Evolutionary conservation across 2,329 filamentous ascomycete species (phyloP).

Genomic region (Aspergillus quadricinctus): DNA sequence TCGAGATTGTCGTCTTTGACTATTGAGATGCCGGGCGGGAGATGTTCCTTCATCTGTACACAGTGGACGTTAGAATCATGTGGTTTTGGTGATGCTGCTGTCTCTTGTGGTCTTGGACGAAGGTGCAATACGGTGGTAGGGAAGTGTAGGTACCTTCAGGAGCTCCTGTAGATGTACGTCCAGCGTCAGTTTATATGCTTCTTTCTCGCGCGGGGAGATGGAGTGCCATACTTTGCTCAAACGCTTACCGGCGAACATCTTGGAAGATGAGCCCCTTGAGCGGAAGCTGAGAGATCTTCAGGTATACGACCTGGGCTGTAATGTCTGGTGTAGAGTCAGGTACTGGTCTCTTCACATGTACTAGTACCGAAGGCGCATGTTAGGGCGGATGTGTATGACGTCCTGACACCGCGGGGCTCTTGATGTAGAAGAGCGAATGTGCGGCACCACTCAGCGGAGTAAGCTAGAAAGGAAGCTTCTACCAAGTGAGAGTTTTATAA

Average conservation of each 20-base stretch:
- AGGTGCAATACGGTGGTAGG: not conserved
- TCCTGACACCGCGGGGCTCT: constrained; percentile 13
- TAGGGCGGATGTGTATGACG: constrained; percentile 17
- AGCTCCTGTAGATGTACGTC: constrained; percentile 44
- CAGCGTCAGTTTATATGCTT: constrained; percentile 18
- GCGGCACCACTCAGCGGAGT: not conserved
- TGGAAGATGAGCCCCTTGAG: not conserved
- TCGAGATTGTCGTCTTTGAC: constrained; percentile 77
- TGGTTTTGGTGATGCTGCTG: not conserved
- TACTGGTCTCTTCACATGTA: not conserved
- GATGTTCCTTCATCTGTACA: constrained; percentile 51
- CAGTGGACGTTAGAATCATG: not conserved
- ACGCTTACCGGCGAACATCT: constrained; percentile 50
- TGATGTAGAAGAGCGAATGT: not conserved
- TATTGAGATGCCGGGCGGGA: constrained; percentile 68
- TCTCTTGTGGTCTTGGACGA: not conserved
- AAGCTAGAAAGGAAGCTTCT: not conserved
- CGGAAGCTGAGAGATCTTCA: not conserved
- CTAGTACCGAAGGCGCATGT: not conserved
- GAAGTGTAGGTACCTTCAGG: constrained; percentile 43
- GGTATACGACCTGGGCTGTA: not conserved
- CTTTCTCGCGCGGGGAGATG: not conserved
- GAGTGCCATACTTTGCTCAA: constrained; percentile 40
- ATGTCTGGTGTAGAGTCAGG: not conserved
- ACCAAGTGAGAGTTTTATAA: not conserved